Evolutionary conservation across 2,329 filamentous ascomycete species (phyloP).

Genomic region (Hypocrella siamensis): DNA sequence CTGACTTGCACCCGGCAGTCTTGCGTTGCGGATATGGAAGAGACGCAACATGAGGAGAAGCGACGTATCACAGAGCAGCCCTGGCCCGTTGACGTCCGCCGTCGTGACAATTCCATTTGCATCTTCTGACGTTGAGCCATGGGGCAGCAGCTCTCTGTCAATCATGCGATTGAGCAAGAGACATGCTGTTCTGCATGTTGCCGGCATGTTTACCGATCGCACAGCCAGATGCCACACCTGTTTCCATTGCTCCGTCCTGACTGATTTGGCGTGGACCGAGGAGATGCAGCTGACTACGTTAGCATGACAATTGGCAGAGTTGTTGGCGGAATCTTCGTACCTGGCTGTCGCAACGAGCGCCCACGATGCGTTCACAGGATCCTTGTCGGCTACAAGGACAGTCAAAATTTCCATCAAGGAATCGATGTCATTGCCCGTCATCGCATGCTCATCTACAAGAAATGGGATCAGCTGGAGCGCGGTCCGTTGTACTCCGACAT

Average conservation of each 20-base stretch:
- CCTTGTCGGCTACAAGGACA: conserved; percentile 52
- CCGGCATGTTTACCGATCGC: conserved; percentile 53
- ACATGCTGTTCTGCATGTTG: conserved; percentile 63
- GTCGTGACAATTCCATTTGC: conserved; percentile 58
- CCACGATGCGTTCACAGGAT: conserved; percentile 55
- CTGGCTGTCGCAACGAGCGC: conserved; percentile 68
- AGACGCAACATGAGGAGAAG: conserved; percentile 56
- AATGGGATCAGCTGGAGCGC: conserved; percentile 44
- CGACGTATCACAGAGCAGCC: conserved; percentile 63
- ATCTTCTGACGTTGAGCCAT: conserved; percentile 50
- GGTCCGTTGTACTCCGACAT: conserved; percentile 29
- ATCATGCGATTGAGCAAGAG: conserved; percentile 56
- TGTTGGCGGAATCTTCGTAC: conserved; percentile 26
- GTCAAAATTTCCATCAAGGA: conserved; percentile 43
- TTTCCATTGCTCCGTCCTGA: conserved; percentile 39
- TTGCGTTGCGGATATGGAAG: conserved; percentile 47
- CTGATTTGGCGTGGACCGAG: conserved; percentile 16
- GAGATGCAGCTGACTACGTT: conserved; percentile 16
- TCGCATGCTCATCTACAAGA: conserved; percentile 28
- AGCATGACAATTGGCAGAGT: conserved; percentile 4
- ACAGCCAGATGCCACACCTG: conserved; percentile 62
- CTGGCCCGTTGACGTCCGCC: conserved; percentile 70
- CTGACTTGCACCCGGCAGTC: conserved; percentile 53
- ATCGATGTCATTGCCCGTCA: conserved; percentile 34
- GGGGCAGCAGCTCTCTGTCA: conserved; percentile 47